phyloP scores from a whole-genome alignment of 176 grass and related monocot genomes.

The Hordeum vulgare region DNA sequence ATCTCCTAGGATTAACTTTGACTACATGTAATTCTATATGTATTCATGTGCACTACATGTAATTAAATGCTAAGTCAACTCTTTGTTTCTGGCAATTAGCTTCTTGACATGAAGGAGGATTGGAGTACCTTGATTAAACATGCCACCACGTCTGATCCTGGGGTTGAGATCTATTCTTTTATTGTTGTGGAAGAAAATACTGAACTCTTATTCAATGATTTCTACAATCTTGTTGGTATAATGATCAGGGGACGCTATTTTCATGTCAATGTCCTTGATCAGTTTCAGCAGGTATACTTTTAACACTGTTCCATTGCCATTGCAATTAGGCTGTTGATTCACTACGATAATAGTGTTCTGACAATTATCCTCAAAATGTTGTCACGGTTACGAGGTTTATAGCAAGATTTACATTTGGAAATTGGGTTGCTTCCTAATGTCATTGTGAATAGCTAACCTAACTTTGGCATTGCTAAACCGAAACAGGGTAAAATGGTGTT shows the following conservation, averaged over 20 bases:
- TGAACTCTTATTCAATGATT: constrained; percentile 17
- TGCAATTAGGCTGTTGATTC: not conserved
- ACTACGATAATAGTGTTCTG: not conserved
- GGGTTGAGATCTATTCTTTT: not conserved
- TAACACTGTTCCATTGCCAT: not conserved
- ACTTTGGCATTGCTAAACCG: not conserved
- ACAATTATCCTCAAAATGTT: not conserved
- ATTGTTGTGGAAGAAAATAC: not conserved
- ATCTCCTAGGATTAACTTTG: not conserved
- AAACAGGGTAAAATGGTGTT: not conserved
- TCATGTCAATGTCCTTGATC: not conserved
- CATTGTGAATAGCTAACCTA: not conserved
- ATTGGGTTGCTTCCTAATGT: not conserved
- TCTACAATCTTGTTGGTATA: not conserved
- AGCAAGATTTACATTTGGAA: not conserved
- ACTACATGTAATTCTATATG: not conserved
- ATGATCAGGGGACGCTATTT: not conserved
- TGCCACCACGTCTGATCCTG: not conserved
- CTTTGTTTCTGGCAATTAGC: not conserved
- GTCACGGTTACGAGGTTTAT: not conserved
- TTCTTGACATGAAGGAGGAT: not conserved
- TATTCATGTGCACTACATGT: not conserved
- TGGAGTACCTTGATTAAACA: constrained; percentile 6
- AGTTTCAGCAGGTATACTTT: not conserved
- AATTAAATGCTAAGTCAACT: not conserved